phyloP scores from a whole-genome alignment of 108 stramenopile species.

The Pseudonitzschia multistriata region DNA sequence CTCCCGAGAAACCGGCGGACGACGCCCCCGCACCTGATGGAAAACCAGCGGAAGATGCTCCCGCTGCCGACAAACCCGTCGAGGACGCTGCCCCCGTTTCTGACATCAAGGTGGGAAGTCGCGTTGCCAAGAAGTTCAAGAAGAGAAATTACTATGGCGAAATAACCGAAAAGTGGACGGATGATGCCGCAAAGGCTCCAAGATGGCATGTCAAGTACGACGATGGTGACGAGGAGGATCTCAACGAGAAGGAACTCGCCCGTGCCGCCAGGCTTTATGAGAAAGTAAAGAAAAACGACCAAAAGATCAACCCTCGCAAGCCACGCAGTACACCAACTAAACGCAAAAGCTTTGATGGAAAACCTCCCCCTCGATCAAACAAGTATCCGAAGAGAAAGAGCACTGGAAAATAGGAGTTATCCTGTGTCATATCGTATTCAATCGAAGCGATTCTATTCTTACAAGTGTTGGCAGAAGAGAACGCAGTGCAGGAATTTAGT shows the following conservation, averaged over 20 bases:
- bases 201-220: conserved; percentile 15
- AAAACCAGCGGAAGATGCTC: too few relatives aligned
- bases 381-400: conserved; percentile 3
- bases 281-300: not conserved
- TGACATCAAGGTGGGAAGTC: conserved; percentile 4
- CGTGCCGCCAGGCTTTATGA: not conserved
- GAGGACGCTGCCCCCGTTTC: too few relatives aligned
- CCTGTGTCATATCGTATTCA: not conserved
- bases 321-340: not conserved
- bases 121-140: conserved; percentile 8
- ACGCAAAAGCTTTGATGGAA: not conserved
- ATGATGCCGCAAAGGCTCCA: not conserved
- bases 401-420: not conserved
- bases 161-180: not conserved
- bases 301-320: not conserved
- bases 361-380: not conserved
- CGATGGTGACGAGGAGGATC: conserved; percentile 13
- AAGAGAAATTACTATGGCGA: conserved; percentile 1
- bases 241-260: conserved; percentile 5
- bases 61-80: too few relatives aligned
- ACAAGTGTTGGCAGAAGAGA: too few relatives aligned
- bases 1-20: too few relatives aligned
- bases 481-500: too few relatives aligned
- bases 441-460: not conserved
- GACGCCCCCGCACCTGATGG: too few relatives aligned